Evolutionary conservation across 768 basidiomycete species (phyloP).

Genomic region (Boletus pseudo-olivaceus): DNA sequence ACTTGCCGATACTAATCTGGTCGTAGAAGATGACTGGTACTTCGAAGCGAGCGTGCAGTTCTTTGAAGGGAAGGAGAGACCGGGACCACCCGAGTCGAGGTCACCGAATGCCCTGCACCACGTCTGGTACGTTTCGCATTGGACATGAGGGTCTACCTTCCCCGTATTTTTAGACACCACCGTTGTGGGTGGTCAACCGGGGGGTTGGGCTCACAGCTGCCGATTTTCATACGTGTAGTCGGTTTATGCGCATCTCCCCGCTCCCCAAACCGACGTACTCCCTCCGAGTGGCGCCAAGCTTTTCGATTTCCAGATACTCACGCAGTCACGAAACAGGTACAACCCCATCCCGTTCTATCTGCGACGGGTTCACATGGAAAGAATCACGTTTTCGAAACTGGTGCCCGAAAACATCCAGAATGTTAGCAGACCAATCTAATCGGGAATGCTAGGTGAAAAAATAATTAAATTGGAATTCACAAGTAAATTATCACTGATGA

Average conservation of each 20-base stretch:
- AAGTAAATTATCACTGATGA: too few relatives aligned
- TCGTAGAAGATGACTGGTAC: slow-evolving; percentile 49
- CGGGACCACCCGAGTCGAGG: slow-evolving; percentile 39
- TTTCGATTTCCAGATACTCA: neutral
- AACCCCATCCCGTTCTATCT: neutral
- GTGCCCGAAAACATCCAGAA: too few relatives aligned
- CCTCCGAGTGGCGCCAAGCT: too few relatives aligned
- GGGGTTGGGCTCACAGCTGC: too few relatives aligned
- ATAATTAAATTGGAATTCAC: too few relatives aligned
- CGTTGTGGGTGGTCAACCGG: too few relatives aligned
- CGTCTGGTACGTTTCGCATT: slow-evolving; percentile 33
- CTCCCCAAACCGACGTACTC: too few relatives aligned
- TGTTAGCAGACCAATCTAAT: too few relatives aligned
- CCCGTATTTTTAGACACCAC: too few relatives aligned
- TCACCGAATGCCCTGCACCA: slow-evolving; percentile 44
- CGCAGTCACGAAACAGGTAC: neutral
- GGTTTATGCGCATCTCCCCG: too few relatives aligned
- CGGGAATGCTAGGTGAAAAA: too few relatives aligned
- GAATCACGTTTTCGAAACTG: neutral
- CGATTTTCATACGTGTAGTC: too few relatives aligned
- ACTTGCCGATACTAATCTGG: slow-evolving; percentile 44
- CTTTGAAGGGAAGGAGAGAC: slow-evolving; percentile 30
- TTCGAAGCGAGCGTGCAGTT: slow-evolving; percentile 28
- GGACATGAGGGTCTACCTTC: slow-evolving; percentile 8
- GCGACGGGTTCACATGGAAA: neutral